These are phyloP conservation scores for Chlorella sp. DNA, from an alignment of 139 green algal genomes.

Conservation along the genomic window DNA sequence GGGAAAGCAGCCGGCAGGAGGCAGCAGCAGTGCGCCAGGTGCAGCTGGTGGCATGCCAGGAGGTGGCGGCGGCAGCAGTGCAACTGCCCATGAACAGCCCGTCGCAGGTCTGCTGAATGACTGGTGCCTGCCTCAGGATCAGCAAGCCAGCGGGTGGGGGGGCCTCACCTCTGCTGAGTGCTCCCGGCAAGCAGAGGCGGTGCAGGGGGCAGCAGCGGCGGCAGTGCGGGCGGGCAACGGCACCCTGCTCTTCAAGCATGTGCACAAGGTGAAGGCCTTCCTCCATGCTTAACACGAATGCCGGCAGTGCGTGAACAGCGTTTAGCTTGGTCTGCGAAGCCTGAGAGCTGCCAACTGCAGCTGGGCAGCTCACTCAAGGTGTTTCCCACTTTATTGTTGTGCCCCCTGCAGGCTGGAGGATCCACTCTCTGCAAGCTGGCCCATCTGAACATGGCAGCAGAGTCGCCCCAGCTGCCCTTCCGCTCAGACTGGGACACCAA, in stretches of 20 bases:
- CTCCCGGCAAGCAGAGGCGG: not conserved
- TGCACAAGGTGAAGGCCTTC: constrained; percentile 28
- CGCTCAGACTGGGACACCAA: constrained; percentile 40
- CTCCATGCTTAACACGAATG: no score
- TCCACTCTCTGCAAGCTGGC: constrained; percentile 34
- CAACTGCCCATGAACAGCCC: not conserved
- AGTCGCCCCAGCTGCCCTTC: not conserved
- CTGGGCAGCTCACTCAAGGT: no score
- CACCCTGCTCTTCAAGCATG: constrained; percentile 37
- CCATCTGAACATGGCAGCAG: constrained; percentile 25
- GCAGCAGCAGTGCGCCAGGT: not conserved
- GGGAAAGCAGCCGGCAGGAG: not conserved
- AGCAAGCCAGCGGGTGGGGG: constrained; percentile 6
- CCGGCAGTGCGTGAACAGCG: no score
- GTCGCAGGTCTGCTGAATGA: not conserved
- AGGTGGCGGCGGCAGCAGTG: not conserved
- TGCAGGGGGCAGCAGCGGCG: not conserved
- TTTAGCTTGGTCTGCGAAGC: no score
- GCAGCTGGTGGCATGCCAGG: not conserved
- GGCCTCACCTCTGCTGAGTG: not conserved
- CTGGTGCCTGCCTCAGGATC: constrained; percentile 6
- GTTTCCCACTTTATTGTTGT: no score
- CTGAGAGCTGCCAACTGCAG: no score
- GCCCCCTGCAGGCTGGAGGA: constrained; percentile 17
- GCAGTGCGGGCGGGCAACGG: not conserved